phyloP scores from a whole-genome alignment of 202 grass and related monocot species.

The Digitaria exilis region DNA sequence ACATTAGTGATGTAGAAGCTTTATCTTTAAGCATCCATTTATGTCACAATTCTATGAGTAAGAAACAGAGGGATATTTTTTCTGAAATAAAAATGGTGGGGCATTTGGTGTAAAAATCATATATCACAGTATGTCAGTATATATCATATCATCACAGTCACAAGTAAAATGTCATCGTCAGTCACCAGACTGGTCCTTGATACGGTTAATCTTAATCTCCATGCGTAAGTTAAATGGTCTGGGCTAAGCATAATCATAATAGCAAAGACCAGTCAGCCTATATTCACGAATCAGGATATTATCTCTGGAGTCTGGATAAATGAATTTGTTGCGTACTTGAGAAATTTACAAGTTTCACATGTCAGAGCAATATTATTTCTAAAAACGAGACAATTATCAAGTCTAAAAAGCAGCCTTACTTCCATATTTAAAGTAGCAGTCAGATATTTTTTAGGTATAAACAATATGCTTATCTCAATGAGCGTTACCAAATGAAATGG shows the following conservation, averaged over 20 bases:
- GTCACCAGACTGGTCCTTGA: background rate
- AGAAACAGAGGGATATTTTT: background rate
- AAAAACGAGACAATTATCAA: background rate
- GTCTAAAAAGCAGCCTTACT: background rate
- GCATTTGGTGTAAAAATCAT: background rate
- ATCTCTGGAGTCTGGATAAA: background rate
- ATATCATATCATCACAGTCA: background rate
- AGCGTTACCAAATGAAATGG: background rate
- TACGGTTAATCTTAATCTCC: background rate
- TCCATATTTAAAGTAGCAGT: background rate
- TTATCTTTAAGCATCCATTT: background rate
- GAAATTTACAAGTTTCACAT: background rate
- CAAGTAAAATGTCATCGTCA: background rate
- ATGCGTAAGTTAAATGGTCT: background rate
- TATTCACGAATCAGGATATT: background rate
- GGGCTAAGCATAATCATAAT: slow-evolving; percentile 3
- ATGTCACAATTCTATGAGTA: background rate
- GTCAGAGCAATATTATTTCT: background rate
- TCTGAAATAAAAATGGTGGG: background rate
- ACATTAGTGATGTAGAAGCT: background rate
- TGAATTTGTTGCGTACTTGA: background rate
- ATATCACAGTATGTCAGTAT: background rate
- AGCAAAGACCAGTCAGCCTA: background rate
- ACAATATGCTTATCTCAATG: background rate
- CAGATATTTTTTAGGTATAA: background rate